Conservation (phyloP, 495 filamentous ascomycete species). For the Platismatia glauca region DNA sequence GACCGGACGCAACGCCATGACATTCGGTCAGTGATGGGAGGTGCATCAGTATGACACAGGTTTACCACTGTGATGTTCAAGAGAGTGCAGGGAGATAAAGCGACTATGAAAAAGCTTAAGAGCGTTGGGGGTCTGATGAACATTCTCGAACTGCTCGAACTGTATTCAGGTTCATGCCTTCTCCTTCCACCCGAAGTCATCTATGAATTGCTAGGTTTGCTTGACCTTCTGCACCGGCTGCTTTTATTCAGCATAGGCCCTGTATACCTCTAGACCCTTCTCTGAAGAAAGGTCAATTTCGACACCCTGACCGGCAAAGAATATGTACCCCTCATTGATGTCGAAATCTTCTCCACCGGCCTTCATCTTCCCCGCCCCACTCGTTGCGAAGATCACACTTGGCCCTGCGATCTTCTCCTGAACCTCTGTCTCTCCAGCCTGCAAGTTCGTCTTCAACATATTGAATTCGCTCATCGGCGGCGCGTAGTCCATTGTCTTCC, state of each 20-base stretch:
- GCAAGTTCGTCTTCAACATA: slow-evolving; percentile 52
- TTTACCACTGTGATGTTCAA: neutral
- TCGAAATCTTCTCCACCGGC: slow-evolving; percentile 44
- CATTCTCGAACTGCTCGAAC: neutral
- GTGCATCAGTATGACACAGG: too few relatives aligned
- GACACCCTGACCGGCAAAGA: slow-evolving; percentile 56
- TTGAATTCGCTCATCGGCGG: slow-evolving; percentile 69
- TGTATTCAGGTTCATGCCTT: neutral
- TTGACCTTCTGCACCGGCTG: neutral
- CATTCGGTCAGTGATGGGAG: too few relatives aligned
- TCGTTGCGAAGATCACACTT: slow-evolving; percentile 55
- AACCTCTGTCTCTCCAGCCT: slow-evolving; percentile 47
- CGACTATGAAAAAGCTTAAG: neutral
- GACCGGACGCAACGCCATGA: neutral
- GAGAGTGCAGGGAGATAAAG: neutral
- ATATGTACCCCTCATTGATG: slow-evolving; percentile 55
- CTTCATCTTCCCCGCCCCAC: slow-evolving; percentile 51
- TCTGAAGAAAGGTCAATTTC: slow-evolving; percentile 41
- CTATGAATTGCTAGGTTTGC: neutral
- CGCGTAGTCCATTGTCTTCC: slow-evolving; percentile 51
- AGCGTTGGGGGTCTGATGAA: neutral
- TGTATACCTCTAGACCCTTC: slow-evolving; percentile 45
- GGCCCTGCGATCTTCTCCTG: slow-evolving; percentile 52
- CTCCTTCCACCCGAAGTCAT: neutral
- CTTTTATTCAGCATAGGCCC: slow-evolving; percentile 44